phyloP scores from a whole-genome alignment of 345 rosid genomes.

The Tarenaya hassleriana region DNA sequence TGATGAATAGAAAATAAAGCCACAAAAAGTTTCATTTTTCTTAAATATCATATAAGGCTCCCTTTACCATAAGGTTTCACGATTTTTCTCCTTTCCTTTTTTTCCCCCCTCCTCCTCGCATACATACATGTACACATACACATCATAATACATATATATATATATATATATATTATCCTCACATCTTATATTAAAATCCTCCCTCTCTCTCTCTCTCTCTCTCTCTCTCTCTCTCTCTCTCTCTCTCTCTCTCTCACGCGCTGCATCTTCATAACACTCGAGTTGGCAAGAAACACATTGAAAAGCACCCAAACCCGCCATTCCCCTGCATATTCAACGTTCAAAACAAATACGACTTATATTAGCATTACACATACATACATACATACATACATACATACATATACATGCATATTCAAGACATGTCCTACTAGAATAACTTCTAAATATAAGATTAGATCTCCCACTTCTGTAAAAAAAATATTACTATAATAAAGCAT shows the following conservation, averaged over 20 bases:
- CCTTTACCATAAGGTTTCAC: too few species aligned
- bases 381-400: not conserved
- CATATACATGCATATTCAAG: too few species aligned
- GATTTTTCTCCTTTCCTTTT: too few species aligned
- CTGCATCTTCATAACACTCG: slow-evolving; percentile 36
- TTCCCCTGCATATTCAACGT: slow-evolving; percentile 42
- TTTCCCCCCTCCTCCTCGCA: too few species aligned
- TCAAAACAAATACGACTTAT: not conserved
- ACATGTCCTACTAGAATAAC: not conserved
- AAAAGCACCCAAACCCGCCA: slow-evolving; percentile 61
- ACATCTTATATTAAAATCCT: not conserved
- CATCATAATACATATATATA: not conserved
- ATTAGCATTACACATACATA: not conserved
- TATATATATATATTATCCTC: not conserved
- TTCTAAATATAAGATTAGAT: not conserved
- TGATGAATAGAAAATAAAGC: too few species aligned
- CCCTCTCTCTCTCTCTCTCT: not conserved
- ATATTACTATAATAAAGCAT: not conserved
- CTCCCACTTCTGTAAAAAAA: too few species aligned
- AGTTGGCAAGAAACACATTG: slow-evolving; percentile 73
- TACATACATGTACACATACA: not conserved
- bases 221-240: not conserved
- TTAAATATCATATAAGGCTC: too few species aligned
- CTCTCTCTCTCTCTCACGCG: slow-evolving; percentile 16
- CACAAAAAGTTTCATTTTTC: too few species aligned